Evolutionary conservation across 495 filamentous ascomycete genomes (phyloP).

Genomic region (Neurospora sp.): DNA sequence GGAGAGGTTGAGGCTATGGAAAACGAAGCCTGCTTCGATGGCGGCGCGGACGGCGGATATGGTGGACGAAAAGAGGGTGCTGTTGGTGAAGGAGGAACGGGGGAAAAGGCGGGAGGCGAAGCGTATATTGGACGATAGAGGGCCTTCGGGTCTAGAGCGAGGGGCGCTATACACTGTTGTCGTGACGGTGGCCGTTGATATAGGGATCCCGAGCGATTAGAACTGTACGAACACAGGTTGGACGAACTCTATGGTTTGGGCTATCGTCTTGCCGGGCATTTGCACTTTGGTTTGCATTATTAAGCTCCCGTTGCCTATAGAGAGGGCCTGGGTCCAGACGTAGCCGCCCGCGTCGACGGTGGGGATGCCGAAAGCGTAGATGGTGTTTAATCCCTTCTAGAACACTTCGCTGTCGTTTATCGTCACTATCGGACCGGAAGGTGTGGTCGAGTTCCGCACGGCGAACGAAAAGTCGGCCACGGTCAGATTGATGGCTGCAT

Average conservation of each 20-base stretch:
- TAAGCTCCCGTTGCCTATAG: slow-evolving; percentile 10
- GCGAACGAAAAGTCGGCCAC: slow-evolving; percentile 17
- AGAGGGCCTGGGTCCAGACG: slow-evolving; percentile 30
- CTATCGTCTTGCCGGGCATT: slow-evolving; percentile 14
- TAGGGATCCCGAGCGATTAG: slow-evolving; percentile 20
- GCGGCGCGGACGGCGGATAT: slow-evolving; percentile 31
- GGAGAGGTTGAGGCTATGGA: slow-evolving; percentile 37
- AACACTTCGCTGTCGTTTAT: slow-evolving; percentile 27
- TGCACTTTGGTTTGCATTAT: slow-evolving; percentile 21
- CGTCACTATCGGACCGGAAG: neutral
- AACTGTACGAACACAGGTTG: slow-evolving; percentile 21
- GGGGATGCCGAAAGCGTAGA: slow-evolving; percentile 30
- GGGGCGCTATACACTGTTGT: slow-evolving; percentile 9
- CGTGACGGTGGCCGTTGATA: slow-evolving; percentile 13
- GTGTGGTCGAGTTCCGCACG: slow-evolving; percentile 14
- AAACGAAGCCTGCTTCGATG: slow-evolving; percentile 28
- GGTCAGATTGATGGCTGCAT: slow-evolving; percentile 25
- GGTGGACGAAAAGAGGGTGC: slow-evolving; percentile 25
- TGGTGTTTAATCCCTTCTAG: slow-evolving; percentile 34
- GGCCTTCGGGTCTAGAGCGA: slow-evolving; percentile 7
- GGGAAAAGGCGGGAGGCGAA: slow-evolving; percentile 44
- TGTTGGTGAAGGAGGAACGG: slow-evolving; percentile 25
- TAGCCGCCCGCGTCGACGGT: slow-evolving; percentile 34
- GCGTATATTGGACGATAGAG: slow-evolving; percentile 11
- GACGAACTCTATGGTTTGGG: slow-evolving; percentile 14